Evolutionary conservation across 495 filamentous ascomycete species (phyloP), one percentile per base, ranked within the genome.

Genomic region (Tuber magnatum): DNA sequence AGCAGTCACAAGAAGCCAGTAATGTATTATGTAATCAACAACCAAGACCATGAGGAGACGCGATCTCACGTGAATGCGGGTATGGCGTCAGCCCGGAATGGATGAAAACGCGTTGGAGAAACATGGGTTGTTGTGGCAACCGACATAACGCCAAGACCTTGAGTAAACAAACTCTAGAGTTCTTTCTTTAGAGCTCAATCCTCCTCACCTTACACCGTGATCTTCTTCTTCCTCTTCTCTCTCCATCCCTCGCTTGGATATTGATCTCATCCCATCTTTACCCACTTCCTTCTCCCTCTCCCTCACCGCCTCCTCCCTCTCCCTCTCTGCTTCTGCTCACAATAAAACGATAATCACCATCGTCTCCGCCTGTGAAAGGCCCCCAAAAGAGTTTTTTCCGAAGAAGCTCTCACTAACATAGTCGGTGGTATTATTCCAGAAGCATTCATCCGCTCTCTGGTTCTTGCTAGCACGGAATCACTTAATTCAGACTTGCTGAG

Each of bases 211-310:
- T 10, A 68, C 77, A 75, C 70, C 76, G 72, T 79, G 77, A 78
- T 79, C 73, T 40, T 38, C 73, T 72, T 75, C 73, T 69, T 61
- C 48, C 70, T 75, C 42, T 76, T 68, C 71, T 72, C 70, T 73
- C 76, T 79, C 56, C 78, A 79, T 79, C 76, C 72, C 77, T 75
- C 76, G 76, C 76, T 44, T 65, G 76, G 77, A 79, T 74, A 79
- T 75, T 68, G 71, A 72, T 71, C 35, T 41, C 35, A 7, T 44
- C 42, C 35, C 72, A 72, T 72, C 56, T 51, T 68, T 68, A 38
- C 39, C 39, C 68, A 51, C 70, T 32, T 16, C 71, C 44, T 41
- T 16, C 18, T 32, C 28, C 71, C 70, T 28, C 61, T 44, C 40
- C 39, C 28, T 48, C 44, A 75, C 42, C 42, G 3, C 42, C 12